Evolutionary conservation across 371 early-diverging fungal species (phyloP), one percentile per base, ranked within the genome.

Genomic region (Furculomyces boomerangus): DNA sequence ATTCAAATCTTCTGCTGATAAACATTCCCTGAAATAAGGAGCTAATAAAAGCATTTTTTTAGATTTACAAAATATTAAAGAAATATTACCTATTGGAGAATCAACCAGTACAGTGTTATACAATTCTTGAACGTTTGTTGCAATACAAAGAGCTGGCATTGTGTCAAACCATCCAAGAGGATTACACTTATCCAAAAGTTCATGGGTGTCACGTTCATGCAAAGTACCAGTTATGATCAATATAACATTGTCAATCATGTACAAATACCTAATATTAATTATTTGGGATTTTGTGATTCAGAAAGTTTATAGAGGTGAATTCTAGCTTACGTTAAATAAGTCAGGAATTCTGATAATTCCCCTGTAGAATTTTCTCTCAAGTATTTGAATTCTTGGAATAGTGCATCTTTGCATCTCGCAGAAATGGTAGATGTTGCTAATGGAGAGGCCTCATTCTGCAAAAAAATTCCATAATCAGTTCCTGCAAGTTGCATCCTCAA

Each of bases 221-320:
- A 98, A 75, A 16, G 97, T 96, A 16, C 97, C 98, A 1, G 95
- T 93, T 59, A 98, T 93, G 37, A 98, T 70, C 57, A 98, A 74
- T 54, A 98, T 90, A 50, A 95, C 91, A 68, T 98, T 98, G 71
- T 98, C 98, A 59, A 98, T 98, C 98, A 96, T 96, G 66, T 96
- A 98, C 39, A 81, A 84, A 63, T 94, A 93, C n/a, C 93, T 90
- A 60, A 2, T 10, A 30, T 5, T 3, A 49, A 8, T 16, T 13
- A 31, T 46, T 24, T 51, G 18, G 1, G 39, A 49, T 20, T 25
- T 49, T n/a, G 22, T 29, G 14, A 44, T 57, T 27, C 40, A 10
- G 18, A 48, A 10, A 35, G 35, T 10, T 7, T 35, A 35, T 35
- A 35, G 16, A 10, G 35, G 16, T 7, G 43, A 43, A 31, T 5